Evolutionary conservation across 257 asterid species (phyloP).

Genomic region (Plantago major): DNA sequence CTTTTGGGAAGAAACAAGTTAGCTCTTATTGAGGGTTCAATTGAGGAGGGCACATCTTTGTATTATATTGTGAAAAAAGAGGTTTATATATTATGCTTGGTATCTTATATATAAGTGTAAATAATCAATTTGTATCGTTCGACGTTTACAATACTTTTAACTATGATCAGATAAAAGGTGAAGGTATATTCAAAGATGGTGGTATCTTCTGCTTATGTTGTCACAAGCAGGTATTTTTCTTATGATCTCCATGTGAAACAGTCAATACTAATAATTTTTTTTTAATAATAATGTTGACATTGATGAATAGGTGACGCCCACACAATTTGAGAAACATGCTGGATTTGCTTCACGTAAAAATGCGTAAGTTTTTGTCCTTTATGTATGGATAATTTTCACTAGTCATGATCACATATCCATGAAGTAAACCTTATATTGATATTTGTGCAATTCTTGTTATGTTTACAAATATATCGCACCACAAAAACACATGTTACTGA

Average conservation of each 20-base stretch:
- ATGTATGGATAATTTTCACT: too few relatives aligned
- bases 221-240: slow-evolving; percentile 47
- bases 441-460: too few relatives aligned
- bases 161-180: slow-evolving; percentile 55
- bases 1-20: slow-evolving; percentile 72
- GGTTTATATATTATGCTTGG: slow-evolving; percentile 32
- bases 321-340: slow-evolving; percentile 90
- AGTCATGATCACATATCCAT: too few relatives aligned
- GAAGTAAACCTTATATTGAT: background rate
- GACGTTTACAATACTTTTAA: slow-evolving; percentile 16
- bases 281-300: background rate
- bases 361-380: slow-evolving; percentile 87
- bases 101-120: background rate
- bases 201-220: slow-evolving; percentile 75
- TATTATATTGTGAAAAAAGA: slow-evolving; percentile 51
- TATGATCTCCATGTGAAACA: background rate
- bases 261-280: background rate
- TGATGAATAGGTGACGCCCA: slow-evolving; percentile 78
- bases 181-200: too few relatives aligned
- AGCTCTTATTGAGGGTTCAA: slow-evolving; percentile 46
- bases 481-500: too few relatives aligned
- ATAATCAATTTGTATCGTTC: background rate
- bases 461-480: too few relatives aligned
- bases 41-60: slow-evolving; percentile 69
- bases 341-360: slow-evolving; percentile 83